Evolutionary conservation across 306 rosid species (phyloP), one percentile per base, ranked within the genome.

Genomic region (Prunus campanulata): DNA sequence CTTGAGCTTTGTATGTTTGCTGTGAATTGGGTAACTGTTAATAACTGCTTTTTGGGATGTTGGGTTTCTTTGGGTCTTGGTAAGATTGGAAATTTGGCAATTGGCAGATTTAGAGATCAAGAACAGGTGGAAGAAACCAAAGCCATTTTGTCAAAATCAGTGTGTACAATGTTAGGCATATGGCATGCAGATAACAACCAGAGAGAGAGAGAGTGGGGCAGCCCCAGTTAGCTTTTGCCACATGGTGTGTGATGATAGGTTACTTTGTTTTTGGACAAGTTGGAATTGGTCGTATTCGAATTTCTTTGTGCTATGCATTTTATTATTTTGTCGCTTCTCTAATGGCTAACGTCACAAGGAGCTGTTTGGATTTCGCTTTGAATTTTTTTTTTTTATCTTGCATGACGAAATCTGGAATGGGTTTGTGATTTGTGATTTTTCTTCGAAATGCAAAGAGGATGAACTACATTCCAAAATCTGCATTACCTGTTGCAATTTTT

Each of bases 281-380:
- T 74, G 79, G 82, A 72, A 72, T 66, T 66, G 65, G 77, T 75
- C 72, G 74, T 68, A n/a, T 27, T 20, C 59, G 3, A 12, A 27
- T 29, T 2, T 12, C 13, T 4, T 24, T 8, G 2, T 44, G 12
- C 46, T 46, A 24, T 11, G 20, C 20, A 2, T 35, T 10, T 5
- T 42, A 13, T 32, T 8, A 14, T 25, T 3, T 8, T 71, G 19
- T 35, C 15, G 11, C 44, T 27, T 46, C 3, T 44, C 24, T 27
- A 15, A 48, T 18, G 73, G 74, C 44, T 16, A 49, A 9, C 16
- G 66, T 2, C 3, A 14, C 1, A 16, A 46, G 56, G n/a, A 49
- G 29, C 7, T 18, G 51, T 66, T 67, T 67, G 12, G 12, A 13
- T 46, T 46, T 46, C 0, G 14, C 7, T 20, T 46, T 27, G 55